A percentile compares a stretch with the other conserved stretches of the same genome.
These are phyloP conservation scores for Grosmannia serpens DNA, from an alignment of 2,329 filamentous ascomycete genomes.

Conservation along the genomic window DNA sequence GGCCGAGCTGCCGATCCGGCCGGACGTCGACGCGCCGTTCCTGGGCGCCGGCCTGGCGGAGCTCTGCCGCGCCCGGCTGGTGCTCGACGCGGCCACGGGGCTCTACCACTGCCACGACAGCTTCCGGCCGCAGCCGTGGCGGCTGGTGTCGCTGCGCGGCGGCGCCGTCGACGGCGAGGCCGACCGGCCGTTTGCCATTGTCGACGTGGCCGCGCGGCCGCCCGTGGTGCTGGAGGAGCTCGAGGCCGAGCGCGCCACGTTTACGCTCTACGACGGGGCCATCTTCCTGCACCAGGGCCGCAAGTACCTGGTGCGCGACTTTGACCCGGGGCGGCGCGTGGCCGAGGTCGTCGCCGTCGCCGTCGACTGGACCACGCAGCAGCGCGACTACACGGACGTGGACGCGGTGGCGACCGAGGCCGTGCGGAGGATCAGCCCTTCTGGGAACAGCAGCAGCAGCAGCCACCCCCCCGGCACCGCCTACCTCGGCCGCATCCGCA, in stretches of 20 bases:
- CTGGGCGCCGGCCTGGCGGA: conserved; percentile 64
- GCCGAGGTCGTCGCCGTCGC: conserved; percentile 81
- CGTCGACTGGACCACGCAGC: conserved; percentile 89
- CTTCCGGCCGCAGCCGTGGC: conserved; percentile 75
- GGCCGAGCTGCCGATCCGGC: conserved; percentile 84
- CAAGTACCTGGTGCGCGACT: conserved; percentile 84
- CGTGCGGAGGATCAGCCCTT: conserved; percentile 46
- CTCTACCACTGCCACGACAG: conserved; percentile 86
- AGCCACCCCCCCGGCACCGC: conserved; percentile 50
- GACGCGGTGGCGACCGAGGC: conserved; percentile 88
- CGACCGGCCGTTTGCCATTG: conserved; percentile 80
- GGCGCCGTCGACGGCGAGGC: conserved; percentile 29
- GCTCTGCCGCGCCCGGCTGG: conserved; percentile 62
- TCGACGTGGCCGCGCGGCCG: conserved; percentile 71
- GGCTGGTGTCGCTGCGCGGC: conserved; percentile 77
- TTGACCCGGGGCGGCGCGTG: conserved; percentile 66
- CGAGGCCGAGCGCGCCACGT: conserved; percentile 90
- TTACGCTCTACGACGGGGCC: conserved; percentile 91
- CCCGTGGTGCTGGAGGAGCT: conserved; percentile 89
- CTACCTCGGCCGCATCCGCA: conserved; percentile 77
- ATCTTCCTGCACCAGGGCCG: conserved; percentile 96
- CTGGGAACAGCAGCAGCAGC: conserved; percentile 21
- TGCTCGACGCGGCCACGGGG: conserved; percentile 55
- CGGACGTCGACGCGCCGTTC: conserved; percentile 62
- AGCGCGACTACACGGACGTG: conserved; percentile 87